A percentile compares a stretch with the other conserved stretches of the same genome.
Conservation (phyloP, 2,329 filamentous ascomycete genomes). For the Fusarium multiceps region DNA sequence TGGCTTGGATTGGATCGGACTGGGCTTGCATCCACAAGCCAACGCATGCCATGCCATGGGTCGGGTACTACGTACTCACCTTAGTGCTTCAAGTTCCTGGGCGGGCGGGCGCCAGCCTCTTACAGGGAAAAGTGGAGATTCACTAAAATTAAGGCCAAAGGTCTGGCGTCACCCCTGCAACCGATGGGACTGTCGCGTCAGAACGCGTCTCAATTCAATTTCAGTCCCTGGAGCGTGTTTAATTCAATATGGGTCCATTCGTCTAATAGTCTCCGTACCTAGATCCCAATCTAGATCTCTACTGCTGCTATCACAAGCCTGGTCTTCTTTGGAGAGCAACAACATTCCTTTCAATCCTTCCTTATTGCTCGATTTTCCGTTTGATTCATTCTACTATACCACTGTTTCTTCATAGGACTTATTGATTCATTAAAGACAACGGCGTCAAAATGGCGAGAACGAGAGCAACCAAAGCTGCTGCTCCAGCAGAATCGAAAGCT, state of each 20-base stretch:
- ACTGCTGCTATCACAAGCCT: neutral
- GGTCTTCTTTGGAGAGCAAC: conserved; percentile 3
- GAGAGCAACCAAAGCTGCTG: conserved; percentile 56
- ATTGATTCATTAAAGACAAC: neutral
- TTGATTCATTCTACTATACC: neutral
- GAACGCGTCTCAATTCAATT: conserved; percentile 24
- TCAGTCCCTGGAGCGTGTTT: conserved; percentile 8
- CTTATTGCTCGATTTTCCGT: neutral
- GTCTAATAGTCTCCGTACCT: neutral
- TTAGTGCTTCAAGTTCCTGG: conserved; percentile 2
- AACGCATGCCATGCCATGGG: conserved; percentile 6
- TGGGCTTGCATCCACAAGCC: conserved; percentile 21
- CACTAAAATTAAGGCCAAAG: conserved; percentile 19
- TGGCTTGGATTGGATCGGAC: conserved; percentile 15
- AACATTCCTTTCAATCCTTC: neutral
- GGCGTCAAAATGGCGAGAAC: conserved; percentile 60
- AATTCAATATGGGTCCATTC: conserved; percentile 15
- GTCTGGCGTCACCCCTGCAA: conserved; percentile 17
- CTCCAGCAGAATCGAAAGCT: conserved; percentile 42
- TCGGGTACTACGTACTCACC: neutral
- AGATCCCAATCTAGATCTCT: conserved; percentile 5
- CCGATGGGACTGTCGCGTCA: conserved; percentile 26
- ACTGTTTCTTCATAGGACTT: neutral
- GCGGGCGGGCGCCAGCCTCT: conserved; percentile 9
- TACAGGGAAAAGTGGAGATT: neutral